Percentiles rank a stretch among this genome's conserved stretches.
Evolutionary conservation across 345 rosid species (phyloP).

Genomic region (Eutrema japonicum): DNA sequence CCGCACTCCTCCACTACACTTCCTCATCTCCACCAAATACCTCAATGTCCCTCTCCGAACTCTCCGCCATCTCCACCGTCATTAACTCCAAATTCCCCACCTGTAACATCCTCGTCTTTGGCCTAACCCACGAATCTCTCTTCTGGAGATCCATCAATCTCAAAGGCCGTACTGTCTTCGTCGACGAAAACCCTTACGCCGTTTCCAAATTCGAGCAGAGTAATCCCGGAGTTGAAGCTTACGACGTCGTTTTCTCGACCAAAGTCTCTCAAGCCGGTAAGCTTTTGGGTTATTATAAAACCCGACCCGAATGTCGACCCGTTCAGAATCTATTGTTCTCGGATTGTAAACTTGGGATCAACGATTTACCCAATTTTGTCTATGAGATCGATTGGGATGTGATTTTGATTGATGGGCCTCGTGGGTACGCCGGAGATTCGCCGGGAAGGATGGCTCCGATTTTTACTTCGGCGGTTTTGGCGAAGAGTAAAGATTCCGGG

Average conservation of each 20-base stretch:
- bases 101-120: slow-evolving; percentile 77
- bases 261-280: slow-evolving; percentile 57
- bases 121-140: slow-evolving; percentile 81
- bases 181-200: slow-evolving; percentile 73
- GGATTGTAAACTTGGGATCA: slow-evolving; percentile 76
- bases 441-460: slow-evolving; percentile 93
- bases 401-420: slow-evolving; percentile 80
- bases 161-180: slow-evolving; percentile 72
- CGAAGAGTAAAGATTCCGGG: slow-evolving; percentile 55
- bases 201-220: slow-evolving; percentile 66
- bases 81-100: slow-evolving; percentile 45
- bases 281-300: slow-evolving; percentile 49
- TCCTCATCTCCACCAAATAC: slow-evolving; percentile 55
- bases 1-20: slow-evolving; percentile 79
- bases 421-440: slow-evolving; percentile 59
- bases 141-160: slow-evolving; percentile 78
- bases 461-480: slow-evolving; percentile 78
- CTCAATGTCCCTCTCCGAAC: slow-evolving; percentile 70
- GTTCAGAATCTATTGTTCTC: slow-evolving; percentile 92
- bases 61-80: slow-evolving; percentile 59
- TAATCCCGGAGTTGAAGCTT: slow-evolving; percentile 71
- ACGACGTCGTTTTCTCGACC: slow-evolving; percentile 79
- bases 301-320: slow-evolving; percentile 70
- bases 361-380: slow-evolving; percentile 82
- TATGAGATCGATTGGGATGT: slow-evolving; percentile 85